phyloP scores from a whole-genome alignment of 331 rosid species.

The Prunus yedoensis region DNA sequence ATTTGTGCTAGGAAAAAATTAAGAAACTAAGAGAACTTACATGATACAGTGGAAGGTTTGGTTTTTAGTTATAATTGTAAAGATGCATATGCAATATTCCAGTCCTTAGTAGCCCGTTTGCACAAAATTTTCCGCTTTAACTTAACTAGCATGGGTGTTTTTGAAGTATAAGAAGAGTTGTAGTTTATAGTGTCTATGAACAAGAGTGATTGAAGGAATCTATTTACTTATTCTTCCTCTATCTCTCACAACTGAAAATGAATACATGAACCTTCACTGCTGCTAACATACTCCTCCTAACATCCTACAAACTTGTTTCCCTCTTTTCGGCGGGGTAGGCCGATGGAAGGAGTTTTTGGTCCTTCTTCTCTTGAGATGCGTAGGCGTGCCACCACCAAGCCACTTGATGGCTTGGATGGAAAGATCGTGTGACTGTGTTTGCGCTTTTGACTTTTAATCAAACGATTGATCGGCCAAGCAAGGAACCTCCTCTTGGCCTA shows the following conservation, averaged over 20 bases:
- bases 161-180: background rate
- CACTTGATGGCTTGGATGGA: too few relatives aligned
- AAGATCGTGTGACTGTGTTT: too few relatives aligned
- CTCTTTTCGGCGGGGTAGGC: too few relatives aligned
- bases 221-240: background rate
- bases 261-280: background rate
- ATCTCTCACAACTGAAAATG: background rate
- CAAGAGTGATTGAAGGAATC: background rate
- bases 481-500: too few relatives aligned
- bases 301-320: background rate
- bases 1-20: conserved; percentile 4
- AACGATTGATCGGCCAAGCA: too few relatives aligned
- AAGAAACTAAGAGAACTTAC: background rate
- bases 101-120: background rate
- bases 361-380: too few relatives aligned
- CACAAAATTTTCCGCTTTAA: background rate
- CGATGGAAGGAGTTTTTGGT: too few relatives aligned
- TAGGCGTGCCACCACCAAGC: too few relatives aligned
- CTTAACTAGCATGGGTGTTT: background rate
- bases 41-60: background rate
- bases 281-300: background rate
- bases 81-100: background rate
- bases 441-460: too few relatives aligned
- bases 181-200: background rate
- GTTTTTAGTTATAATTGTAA: background rate